A percentile compares a stretch with the other conserved stretches of the same genome.
Conservation (phyloP, 129 eudicot species). For the Saussurea involucrata region DNA sequence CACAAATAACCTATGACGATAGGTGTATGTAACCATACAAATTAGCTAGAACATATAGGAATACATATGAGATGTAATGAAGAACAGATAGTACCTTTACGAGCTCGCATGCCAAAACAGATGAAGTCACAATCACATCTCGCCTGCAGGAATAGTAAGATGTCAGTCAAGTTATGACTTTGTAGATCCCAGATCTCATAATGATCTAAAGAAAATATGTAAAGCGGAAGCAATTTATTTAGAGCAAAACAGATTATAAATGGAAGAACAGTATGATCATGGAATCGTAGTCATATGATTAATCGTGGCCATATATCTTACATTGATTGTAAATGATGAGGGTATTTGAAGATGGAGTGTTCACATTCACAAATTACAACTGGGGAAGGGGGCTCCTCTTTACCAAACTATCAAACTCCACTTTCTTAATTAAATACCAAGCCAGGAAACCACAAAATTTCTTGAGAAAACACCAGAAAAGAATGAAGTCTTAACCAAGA, state of each 20-base stretch:
- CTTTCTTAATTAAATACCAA: background rate
- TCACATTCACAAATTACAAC: no score
- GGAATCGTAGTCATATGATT: no score
- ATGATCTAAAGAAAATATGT: no score
- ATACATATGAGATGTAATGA: background rate
- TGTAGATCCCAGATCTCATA: no score
- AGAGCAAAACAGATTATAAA: no score
- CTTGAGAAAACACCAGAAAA: no score
- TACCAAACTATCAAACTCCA: background rate
- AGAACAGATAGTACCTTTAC: constrained; percentile 52
- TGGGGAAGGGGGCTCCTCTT: background rate
- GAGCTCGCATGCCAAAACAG: constrained; percentile 75
- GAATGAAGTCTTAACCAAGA: no score
- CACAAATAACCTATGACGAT: constrained; percentile 68
- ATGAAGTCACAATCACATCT: constrained; percentile 86
- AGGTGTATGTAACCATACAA: background rate
- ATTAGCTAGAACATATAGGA: background rate
- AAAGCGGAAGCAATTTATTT: no score
- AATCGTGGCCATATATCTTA: no score
- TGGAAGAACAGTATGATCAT: no score
- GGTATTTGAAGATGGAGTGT: no score
- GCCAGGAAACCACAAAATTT: background rate
- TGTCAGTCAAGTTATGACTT: constrained; percentile 3
- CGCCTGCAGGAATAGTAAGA: constrained; percentile 50
- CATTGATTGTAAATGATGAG: no score